Percentiles rank a stretch among this genome's conserved stretches.
Evolutionary conservation across 23 red algal species (phyloP).

Genomic region (Gracilariopsis chorda): DNA sequence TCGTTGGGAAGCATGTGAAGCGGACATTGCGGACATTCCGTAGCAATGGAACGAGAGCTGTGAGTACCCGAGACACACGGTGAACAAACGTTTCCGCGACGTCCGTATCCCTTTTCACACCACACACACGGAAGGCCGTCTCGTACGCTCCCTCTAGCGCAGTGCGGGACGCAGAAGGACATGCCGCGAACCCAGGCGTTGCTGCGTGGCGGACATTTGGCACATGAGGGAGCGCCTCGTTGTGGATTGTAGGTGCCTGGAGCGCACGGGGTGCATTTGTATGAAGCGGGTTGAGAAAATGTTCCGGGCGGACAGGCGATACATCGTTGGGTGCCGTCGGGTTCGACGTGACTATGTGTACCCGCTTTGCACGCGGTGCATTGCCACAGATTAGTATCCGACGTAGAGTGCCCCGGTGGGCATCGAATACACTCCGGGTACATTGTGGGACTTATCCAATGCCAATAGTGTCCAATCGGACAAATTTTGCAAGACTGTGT

Average conservation of each 20-base stretch:
- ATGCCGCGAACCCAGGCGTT: neutral
- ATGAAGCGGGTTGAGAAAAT: neutral
- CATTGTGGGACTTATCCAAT: neutral
- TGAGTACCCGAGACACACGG: neutral
- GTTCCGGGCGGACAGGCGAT: neutral
- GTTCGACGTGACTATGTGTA: neutral
- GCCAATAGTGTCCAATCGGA: neutral
- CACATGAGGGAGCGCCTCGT: neutral
- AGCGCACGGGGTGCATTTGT: neutral
- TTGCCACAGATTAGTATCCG: neutral
- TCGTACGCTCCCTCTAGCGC: neutral
- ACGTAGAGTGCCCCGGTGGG: neutral
- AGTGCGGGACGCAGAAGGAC: constrained; percentile 11
- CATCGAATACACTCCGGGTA: constrained; percentile 5
- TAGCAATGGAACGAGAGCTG: neutral
- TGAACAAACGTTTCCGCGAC: neutral
- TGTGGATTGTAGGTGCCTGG: neutral
- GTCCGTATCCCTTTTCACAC: constrained; percentile 1
- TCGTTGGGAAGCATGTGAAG: neutral
- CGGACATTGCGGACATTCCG: neutral
- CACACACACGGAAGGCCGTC: neutral
- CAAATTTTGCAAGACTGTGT: neutral
- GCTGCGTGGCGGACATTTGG: neutral
- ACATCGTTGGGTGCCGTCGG: neutral
- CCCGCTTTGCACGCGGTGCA: neutral